Percentiles rank a stretch among this genome's conserved stretches.
phyloP scores from a whole-genome alignment of 1,284 basidiomycete species.

The Cystobasidium slooffiae region DNA sequence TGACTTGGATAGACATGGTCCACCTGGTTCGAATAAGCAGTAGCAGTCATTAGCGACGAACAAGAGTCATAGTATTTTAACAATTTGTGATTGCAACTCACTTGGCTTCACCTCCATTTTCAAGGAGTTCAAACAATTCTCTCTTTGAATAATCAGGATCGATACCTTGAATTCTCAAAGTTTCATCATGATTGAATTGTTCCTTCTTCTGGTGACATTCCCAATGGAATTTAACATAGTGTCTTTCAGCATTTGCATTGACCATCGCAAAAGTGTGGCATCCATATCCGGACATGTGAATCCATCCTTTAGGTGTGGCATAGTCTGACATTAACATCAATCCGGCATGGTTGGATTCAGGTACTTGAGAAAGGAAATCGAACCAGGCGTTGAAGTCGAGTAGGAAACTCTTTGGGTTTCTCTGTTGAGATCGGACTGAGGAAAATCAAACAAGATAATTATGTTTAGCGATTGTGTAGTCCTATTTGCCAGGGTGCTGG shows the following conservation, averaged over 20 bases:
- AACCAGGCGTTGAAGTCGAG: constrained; percentile 57
- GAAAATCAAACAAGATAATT: background rate
- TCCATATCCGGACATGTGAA: constrained; percentile 54
- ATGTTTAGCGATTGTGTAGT: background rate
- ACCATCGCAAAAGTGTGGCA: constrained; percentile 60
- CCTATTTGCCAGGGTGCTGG: background rate
- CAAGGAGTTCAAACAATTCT: constrained; percentile 59
- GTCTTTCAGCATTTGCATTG: constrained; percentile 68
- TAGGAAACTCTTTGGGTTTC: constrained; percentile 53
- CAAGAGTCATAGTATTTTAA: background rate
- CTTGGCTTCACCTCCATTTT: constrained; percentile 56
- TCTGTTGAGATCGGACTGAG: constrained; percentile 54
- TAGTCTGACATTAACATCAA: constrained; percentile 56
- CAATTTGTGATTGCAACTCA: background rate
- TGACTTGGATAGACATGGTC: constrained; percentile 52
- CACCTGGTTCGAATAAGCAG: constrained; percentile 27
- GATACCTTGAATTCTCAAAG: constrained; percentile 56
- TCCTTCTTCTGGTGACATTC: constrained; percentile 39
- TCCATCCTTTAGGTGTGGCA: constrained; percentile 53
- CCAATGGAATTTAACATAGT: constrained; percentile 71
- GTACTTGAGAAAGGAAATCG: constrained; percentile 57
- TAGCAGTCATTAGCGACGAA: background rate
- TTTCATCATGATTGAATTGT: constrained; percentile 57
- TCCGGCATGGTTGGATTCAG: constrained; percentile 56
- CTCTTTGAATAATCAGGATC: constrained; percentile 59